phyloP scores from a whole-genome alignment of 1,284 basidiomycete species.

The Ustilago trichophora region DNA sequence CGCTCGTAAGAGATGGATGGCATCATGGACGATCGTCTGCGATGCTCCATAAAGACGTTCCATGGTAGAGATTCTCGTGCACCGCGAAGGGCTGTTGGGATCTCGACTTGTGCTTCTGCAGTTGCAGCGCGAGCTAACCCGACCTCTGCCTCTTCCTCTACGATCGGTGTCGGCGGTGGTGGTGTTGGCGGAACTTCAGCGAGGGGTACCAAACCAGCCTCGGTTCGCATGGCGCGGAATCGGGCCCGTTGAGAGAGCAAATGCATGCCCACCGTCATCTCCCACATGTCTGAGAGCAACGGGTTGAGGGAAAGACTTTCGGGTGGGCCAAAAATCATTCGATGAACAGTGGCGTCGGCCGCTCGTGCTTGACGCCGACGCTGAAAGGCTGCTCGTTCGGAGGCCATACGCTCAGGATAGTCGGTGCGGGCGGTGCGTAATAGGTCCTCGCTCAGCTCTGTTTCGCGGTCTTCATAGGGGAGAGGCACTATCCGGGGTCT shows the following conservation, averaged over 20 bases:
- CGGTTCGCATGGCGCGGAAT: slow-evolving; percentile 4
- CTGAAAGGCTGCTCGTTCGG: not conserved
- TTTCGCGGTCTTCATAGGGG: slow-evolving; percentile 14
- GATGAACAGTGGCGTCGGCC: not conserved
- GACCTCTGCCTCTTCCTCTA: slow-evolving; percentile 22
- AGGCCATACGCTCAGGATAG: slow-evolving; percentile 24
- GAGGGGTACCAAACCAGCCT: slow-evolving; percentile 3
- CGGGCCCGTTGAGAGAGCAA: slow-evolving; percentile 12
- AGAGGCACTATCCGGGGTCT: slow-evolving; percentile 2
- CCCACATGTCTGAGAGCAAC: slow-evolving; percentile 24
- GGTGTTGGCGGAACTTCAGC: slow-evolving; percentile 11
- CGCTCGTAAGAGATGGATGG: slow-evolving; percentile 36
- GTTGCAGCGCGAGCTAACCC: slow-evolving; percentile 27
- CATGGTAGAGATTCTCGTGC: slow-evolving; percentile 37
- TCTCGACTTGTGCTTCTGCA: slow-evolving; percentile 5
- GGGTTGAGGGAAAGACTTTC: slow-evolving; percentile 15
- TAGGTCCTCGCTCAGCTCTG: slow-evolving; percentile 24
- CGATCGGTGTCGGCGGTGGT: slow-evolving; percentile 25
- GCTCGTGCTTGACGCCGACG: not conserved
- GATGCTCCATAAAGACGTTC: slow-evolving; percentile 38
- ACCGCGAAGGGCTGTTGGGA: slow-evolving; percentile 25
- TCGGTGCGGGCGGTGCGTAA: slow-evolving; percentile 12
- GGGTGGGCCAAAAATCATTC: slow-evolving; percentile 26
- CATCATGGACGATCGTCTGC: slow-evolving; percentile 42
- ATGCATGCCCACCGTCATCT: slow-evolving; percentile 20